Base-by-base conservation (phyloP, 768 basidiomycete species). In the Lactarius trivialis region DNA sequence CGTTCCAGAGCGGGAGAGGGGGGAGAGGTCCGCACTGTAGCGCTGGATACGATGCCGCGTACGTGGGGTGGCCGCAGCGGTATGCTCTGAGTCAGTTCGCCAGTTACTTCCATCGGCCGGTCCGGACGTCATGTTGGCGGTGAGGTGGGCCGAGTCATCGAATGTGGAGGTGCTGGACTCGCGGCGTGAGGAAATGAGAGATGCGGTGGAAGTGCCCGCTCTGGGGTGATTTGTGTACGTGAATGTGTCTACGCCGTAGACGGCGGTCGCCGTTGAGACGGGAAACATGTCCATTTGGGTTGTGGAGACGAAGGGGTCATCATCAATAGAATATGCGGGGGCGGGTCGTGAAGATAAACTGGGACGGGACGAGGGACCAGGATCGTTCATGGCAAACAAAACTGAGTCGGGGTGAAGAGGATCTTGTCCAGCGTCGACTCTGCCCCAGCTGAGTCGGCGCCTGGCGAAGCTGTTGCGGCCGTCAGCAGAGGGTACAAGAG, bases 61-160 rank as follows among this genome's bases (percentile, higher is more conserved):
- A 48, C 68, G 70, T 19, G 71, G 63, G 14, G 71, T 70, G 3
- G 43, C n/a, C 15, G 69, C 60, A 69, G 85, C 86, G 7, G 61
- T 63, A 56, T 68, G 68, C 21, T 66, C 66, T 19, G 73, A 60
- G 53, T 67, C 65, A 2, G 63, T 49, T 26, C 49, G 48, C 63
- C 68, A 73, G 62, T 55, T 72, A 69, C 64, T 60, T 64, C 30
- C 63, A 11, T 70, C 74, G 61, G 55, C 70, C 69, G 63, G 63
- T 67, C 28, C 60, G 11, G 70, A 72, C 39, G 80, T 73, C 76
- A 82, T 81, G 57, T 82, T 79, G 2, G 77, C 68, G 7, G 85
- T 87, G 61, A 89, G 74, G 66, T 76, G 81, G 0, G 79, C 78
- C 64, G 84, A 78, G 67, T 85, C 85, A 68, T 85, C 85, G 50